Conservation (phyloP, 768 basidiomycete genomes). For the Boletus bicolor region DNA sequence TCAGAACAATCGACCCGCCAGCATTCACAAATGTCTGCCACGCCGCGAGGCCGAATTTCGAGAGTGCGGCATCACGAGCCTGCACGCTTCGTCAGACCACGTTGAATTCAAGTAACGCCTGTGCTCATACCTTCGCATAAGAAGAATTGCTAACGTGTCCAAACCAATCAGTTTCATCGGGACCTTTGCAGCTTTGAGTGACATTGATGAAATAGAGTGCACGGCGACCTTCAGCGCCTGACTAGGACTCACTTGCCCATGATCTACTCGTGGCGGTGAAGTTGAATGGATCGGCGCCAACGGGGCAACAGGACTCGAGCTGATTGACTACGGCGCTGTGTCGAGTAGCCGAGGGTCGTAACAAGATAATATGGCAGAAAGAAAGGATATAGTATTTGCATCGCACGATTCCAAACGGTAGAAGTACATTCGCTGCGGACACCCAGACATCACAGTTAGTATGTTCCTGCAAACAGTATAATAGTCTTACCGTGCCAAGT, state of each 20-base stretch:
- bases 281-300: constrained; percentile 17
- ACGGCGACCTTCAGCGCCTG: background rate
- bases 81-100: background rate
- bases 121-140: constrained; percentile 11
- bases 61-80: constrained; percentile 16
- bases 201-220: background rate
- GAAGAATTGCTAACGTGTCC: constrained; percentile 16
- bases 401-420: constrained; percentile 12
- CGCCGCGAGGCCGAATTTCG: constrained; percentile 4
- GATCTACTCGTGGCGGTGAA: constrained; percentile 2
- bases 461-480: background rate
- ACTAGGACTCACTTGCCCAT: constrained; percentile 17
- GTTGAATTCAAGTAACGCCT: background rate
- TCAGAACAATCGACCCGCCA: constrained; percentile 7
- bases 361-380: constrained; percentile 2
- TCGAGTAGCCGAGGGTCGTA: constrained; percentile 8
- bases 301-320: constrained; percentile 15
- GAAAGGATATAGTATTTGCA: constrained; percentile 8
- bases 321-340: constrained; percentile 8
- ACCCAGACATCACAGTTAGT: background rate
- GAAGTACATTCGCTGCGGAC: constrained; percentile 4
- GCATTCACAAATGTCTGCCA: constrained; percentile 13
- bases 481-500: constrained; percentile 14
- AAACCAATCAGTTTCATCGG: constrained; percentile 18
- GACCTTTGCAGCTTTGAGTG: constrained; percentile 10